Evolutionary conservation across 805 yeast species (phyloP), one percentile per base, ranked within the genome.

Genomic region (Ascoidea rubescens): DNA sequence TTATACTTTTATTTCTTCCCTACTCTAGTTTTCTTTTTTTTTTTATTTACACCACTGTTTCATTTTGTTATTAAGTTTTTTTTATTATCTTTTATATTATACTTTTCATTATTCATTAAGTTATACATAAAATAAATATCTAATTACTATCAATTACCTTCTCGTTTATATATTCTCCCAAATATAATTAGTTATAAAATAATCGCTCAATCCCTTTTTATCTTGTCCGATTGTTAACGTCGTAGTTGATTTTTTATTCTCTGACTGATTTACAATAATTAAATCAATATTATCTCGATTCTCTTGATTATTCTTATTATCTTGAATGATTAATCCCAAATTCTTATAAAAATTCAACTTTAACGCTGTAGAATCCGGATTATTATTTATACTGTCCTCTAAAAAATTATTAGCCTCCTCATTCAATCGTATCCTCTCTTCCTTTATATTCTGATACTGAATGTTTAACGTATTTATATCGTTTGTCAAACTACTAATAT

Each of bases 151-250:
- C 28, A 21, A 21, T 21, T 21, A 21, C 28, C 28, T 21, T 21
- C 28, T 21, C 28, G 28, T 21, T 58, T 54, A 72, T 56, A 78
- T 57, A 51, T 76, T 73, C 55, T 85, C 93, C 96, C 96, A 87
- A 37, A 87, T 76, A 61, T 78, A 83, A 60, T 87, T 86, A 12
- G 87, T 75, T 33, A 84, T 75, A 63, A 84, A 86, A 59, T 74
- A 82, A 54, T 80, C 82, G 59, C 84, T 78, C 55, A 80, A 78
- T 54, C 78, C 74, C 37, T 71, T 69, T 47, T 73, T 50, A 5
- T 33, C 43, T 33, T 53, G 53, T 21, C 53, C 56, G 46, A 55
- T 52, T 1, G 47, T 51, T 47, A 55, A 50, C 2, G 54, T 51
- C 6, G 57, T 55, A 14, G 49, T 45, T 21, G 28, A 21, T 2